Conservation (phyloP, 441 rosid genomes). For the Francoa sonchifolia region DNA sequence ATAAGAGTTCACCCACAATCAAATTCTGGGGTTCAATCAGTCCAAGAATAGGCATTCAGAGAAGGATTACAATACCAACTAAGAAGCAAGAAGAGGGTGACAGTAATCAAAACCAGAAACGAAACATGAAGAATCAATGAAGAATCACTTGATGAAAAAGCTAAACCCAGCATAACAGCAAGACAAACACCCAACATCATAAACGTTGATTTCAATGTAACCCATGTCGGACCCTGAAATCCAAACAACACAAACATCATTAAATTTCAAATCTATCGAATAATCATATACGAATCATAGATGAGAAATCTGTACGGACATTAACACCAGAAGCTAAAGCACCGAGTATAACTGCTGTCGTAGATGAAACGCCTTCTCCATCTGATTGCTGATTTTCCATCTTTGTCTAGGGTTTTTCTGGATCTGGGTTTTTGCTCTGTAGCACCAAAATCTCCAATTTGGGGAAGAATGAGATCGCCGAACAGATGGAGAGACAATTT, state of each 20-base stretch:
- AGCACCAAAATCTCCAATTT: neutral
- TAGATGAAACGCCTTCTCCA: conserved; percentile 38
- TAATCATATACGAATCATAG: neutral
- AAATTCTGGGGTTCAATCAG: no score
- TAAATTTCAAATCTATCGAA: neutral
- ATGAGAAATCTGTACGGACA: conserved; percentile 24
- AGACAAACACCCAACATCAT: conserved; percentile 55
- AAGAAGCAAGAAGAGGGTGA: conserved; percentile 65
- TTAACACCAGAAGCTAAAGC: conserved; percentile 87
- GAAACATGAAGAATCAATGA: conserved; percentile 59
- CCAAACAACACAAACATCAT: conserved; percentile 4
- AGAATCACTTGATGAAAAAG: conserved; percentile 67
- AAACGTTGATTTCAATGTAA: conserved; percentile 56
- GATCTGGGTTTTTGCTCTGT: neutral
- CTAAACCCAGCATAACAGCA: conserved; percentile 64
- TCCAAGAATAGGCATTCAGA: no score
- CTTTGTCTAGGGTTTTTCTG: neutral
- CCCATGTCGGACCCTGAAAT: conserved; percentile 81
- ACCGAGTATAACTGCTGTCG: conserved; percentile 73
- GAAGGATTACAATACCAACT: conserved; percentile 38
- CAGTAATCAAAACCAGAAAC: conserved; percentile 54
- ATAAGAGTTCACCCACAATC: no score
- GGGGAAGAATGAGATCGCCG: neutral
- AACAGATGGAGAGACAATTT: no score
- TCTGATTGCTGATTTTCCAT: conserved; percentile 26